Percentiles rank a stretch among this genome's conserved stretches.
Evolutionary conservation across 1,284 basidiomycete species (phyloP).

Genomic region (Pseudozyma tsukubaensis): DNA sequence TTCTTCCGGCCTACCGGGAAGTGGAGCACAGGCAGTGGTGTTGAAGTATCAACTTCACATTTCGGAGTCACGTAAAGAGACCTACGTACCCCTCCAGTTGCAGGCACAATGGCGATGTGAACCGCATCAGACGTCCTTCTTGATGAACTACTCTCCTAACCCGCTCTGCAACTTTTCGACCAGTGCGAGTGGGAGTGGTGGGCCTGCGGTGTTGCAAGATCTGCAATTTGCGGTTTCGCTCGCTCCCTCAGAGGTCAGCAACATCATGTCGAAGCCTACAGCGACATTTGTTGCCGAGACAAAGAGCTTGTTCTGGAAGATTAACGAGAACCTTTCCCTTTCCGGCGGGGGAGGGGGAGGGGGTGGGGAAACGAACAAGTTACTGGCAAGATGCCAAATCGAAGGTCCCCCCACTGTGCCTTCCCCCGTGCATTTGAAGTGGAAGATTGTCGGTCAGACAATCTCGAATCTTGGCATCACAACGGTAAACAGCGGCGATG

Average conservation of each 20-base stretch:
- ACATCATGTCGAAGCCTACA: constrained; percentile 72
- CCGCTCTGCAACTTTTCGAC: constrained; percentile 20
- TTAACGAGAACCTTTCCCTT: constrained; percentile 60
- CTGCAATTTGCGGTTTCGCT: constrained; percentile 70
- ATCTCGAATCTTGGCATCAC: constrained; percentile 31
- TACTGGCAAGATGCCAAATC: constrained; percentile 71
- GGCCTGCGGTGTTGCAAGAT: constrained; percentile 48
- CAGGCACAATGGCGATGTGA: constrained; percentile 72
- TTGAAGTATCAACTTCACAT: constrained; percentile 73
- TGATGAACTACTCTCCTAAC: constrained; percentile 71
- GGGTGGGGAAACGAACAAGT: constrained; percentile 65
- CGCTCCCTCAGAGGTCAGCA: constrained; percentile 68
- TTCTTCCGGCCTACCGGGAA: constrained; percentile 18
- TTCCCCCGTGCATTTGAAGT: constrained; percentile 70
- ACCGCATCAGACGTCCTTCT: constrained; percentile 71
- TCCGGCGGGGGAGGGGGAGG: not conserved
- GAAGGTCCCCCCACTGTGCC: constrained; percentile 64
- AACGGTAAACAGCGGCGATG: not conserved
- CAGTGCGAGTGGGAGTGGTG: no score
- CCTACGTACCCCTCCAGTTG: constrained; percentile 70
- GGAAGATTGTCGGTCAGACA: constrained; percentile 69
- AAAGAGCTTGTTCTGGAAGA: constrained; percentile 70
- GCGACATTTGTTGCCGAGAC: constrained; percentile 69
- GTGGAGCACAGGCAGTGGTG: constrained; percentile 66
- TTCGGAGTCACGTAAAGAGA: constrained; percentile 62